Percentiles rank a stretch among this genome's conserved stretches.
Conservation (phyloP, 345 rosid genomes). For the Orychophragmus violaceus region DNA sequence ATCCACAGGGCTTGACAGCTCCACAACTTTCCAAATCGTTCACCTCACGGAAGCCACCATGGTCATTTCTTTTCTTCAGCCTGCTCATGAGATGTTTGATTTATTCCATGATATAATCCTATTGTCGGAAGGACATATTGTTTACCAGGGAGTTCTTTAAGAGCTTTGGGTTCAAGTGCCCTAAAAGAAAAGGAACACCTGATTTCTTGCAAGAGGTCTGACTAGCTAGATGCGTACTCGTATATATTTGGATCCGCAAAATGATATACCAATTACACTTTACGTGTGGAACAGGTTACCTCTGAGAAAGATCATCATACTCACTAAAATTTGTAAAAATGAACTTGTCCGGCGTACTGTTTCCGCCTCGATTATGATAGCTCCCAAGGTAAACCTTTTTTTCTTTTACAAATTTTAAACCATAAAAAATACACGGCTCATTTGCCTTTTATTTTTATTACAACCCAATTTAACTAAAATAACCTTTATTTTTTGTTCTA, state of each 20-base stretch:
- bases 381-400: too few relatives aligned
- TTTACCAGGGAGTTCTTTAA: constrained; percentile 67
- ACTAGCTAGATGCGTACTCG: neutral
- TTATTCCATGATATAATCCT: too few relatives aligned
- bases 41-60: constrained; percentile 63
- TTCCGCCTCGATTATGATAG: too few relatives aligned
- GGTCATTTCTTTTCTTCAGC: constrained; percentile 66
- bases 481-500: too few relatives aligned
- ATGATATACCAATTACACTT: neutral
- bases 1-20: constrained; percentile 78
- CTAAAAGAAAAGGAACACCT: constrained; percentile 73
- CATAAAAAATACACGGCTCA: too few relatives aligned
- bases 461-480: too few relatives aligned
- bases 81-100: constrained; percentile 74
- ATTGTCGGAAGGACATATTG: constrained; percentile 60
- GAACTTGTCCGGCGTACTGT: too few relatives aligned
- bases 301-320: constrained; percentile 80
- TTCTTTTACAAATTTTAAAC: too few relatives aligned
- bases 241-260: neutral
- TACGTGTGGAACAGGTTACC: constrained; percentile 45
- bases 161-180: constrained; percentile 54
- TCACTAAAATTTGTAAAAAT: too few relatives aligned
- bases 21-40: constrained; percentile 65
- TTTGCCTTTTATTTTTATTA: too few relatives aligned
- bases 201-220: constrained; percentile 72